Evolutionary conservation across 805 yeast species (phyloP), one percentile per base, ranked within the genome.

Genomic region (Metschnikowia santaceciliae): DNA sequence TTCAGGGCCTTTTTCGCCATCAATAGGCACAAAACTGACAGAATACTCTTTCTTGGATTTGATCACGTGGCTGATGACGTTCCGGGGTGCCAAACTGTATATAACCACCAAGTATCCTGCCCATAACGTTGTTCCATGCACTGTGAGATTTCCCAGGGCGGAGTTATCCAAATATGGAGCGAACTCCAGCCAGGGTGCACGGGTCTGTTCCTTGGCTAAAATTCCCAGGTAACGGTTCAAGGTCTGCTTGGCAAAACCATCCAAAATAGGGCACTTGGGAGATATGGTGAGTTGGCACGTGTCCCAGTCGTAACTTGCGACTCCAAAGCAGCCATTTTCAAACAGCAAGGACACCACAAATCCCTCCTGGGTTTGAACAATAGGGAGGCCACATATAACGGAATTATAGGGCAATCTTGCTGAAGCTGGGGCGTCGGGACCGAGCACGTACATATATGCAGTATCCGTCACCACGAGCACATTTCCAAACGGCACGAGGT

Each of bases 111-210:
- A 35, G 4, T 35, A 33, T 4, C 54, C 56, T 15, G 47, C 52
- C 32, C 35, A 20, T 7, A 42, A 19, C 37, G 54, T 23, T 3
- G 51, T 42, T 13, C 57, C 58, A 26, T 53, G 55, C 11, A 51
- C 38, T 2, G 32, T 53, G 23, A 69, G 60, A 23, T 57, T 56
- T 1, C 72, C 74, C 34, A 65, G 73, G 6, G 60, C 51, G 2
- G 54, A 51, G 6, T 59, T 61, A 32, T 55, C 59, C 32, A 66
- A 55, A 43, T 59, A 63, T 30, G 54, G 49, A 49, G 54, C 52
- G 22, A 57, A 57, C 2, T 47, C 52, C 32, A 42, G 44, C 4
- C 54, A 51, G 35, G 52, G 58, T 1, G 60, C 58, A 32, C 52
- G 53, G 40, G 45, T 42, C 30, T 53, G 60, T 22, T 58, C 61